Base-by-base conservation (phyloP, 495 filamentous ascomycete species). In the Lepraria neglecta region DNA sequence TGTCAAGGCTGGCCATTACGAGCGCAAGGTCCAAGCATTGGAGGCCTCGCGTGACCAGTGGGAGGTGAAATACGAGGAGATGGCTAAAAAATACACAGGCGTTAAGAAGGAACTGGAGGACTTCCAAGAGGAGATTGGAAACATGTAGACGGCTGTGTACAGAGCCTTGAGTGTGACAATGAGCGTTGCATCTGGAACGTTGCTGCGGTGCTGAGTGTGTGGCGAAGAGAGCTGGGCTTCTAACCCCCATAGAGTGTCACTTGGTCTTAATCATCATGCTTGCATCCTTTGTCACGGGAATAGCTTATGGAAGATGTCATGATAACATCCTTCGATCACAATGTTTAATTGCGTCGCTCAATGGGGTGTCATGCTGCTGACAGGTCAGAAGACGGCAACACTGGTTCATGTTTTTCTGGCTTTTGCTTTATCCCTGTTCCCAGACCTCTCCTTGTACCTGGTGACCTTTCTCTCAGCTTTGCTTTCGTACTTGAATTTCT, bases 1-100 rank as follows among this genome's bases (percentile, higher is more conserved):
- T 74, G 91, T 97, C 77, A 97, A 97, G 80, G 91, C 94, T 72
- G 95, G 92, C 64, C 94, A 99, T 82, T 96, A 91, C 77, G 95
- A 97, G 78, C 95, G 95, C 80, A 97, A 99, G 79, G 94, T 99
- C 65, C 88, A 95, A 73, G 95, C 92, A 67, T 85, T 99, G 65
- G 94, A 99, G 76, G 75, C 80, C 61, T 82, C 90, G 68, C 86
- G 88, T 65, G 90, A 96, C 74, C 80, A 89, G 73, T 96, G 91
- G 91, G 95, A 97, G 80, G 69, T 77, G 75, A 97, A 97, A 80
- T 97, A 92, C 76, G 95, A 97, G 77, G 94, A 97, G 72, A 91
- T 94, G 84, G 70, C 83, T 63, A 87, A 91, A 85, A 96, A 96
- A 77, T 87, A 91, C 80, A 74, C 77, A 62, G 71, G 75, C n/a